These are phyloP conservation scores for Teratosphaeria zuluensis DNA, from an alignment of 2,329 filamentous ascomycete species.

Conservation along the genomic window DNA sequence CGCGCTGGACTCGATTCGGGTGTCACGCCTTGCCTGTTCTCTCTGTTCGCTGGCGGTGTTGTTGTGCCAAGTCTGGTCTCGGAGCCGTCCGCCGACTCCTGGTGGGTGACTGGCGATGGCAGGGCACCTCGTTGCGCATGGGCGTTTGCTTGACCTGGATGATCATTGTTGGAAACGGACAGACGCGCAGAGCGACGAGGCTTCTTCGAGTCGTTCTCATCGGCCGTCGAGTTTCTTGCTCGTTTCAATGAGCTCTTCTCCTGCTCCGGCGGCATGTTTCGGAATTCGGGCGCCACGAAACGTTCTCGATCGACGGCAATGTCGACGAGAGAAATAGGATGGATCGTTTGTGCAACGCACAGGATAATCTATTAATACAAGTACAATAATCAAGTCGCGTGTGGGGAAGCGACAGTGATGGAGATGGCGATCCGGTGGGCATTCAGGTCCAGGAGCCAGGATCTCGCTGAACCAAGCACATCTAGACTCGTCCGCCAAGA, in stretches of 20 bases:
- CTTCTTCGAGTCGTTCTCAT: constrained; percentile 66
- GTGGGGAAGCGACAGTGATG: no score
- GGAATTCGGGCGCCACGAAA: no score
- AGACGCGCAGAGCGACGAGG: constrained; percentile 68
- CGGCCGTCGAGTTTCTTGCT: constrained; percentile 55
- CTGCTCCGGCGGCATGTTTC: constrained; percentile 17
- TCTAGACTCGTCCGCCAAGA: no score
- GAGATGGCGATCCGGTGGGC: no score
- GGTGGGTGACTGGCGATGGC: constrained; percentile 69
- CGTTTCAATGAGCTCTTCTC: constrained; percentile 85
- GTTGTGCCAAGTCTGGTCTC: constrained; percentile 64
- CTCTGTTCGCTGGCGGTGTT: constrained; percentile 35
- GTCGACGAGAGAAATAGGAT: no score
- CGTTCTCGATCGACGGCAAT: no score
- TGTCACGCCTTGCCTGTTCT: constrained; percentile 42
- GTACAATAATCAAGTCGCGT: neutral
- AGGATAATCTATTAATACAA: no score
- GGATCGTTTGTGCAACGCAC: no score
- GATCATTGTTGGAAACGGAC: constrained; percentile 22
- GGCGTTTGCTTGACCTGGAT: constrained; percentile 10
- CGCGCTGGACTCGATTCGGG: constrained; percentile 27
- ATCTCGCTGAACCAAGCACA: no score
- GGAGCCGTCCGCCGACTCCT: constrained; percentile 56
- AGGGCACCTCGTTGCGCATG: constrained; percentile 57
- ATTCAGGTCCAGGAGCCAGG: no score